Conservation (phyloP, 1,284 basidiomycete genomes). For the Pholiota adiposa region DNA sequence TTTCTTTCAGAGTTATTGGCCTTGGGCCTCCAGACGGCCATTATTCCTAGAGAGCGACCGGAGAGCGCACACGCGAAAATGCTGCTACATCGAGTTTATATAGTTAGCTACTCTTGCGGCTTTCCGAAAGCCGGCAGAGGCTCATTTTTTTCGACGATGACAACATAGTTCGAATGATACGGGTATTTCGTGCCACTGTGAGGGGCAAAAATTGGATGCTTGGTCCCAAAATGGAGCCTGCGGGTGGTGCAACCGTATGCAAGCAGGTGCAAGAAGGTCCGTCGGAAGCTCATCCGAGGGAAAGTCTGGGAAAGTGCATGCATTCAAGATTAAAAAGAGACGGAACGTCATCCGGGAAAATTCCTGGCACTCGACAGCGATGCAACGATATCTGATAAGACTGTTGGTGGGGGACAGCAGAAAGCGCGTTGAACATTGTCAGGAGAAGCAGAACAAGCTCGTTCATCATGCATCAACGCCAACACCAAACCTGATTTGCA, state of each 20-base stretch:
- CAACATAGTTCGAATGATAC: constrained; percentile 2
- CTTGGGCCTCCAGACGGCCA: constrained; percentile 8
- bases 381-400: neutral
- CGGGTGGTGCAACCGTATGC: neutral
- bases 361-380: neutral
- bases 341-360: constrained; percentile 4
- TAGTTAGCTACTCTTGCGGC: neutral
- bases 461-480: no score
- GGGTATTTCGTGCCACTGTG: neutral
- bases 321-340: neutral
- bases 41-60: neutral
- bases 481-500: neutral
- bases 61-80: neutral
- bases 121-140: neutral
- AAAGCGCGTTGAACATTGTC: neutral
- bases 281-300: constrained; percentile 6
- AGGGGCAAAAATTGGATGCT: constrained; percentile 1
- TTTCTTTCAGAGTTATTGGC: neutral
- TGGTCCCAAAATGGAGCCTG: neutral
- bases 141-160: constrained; percentile 11
- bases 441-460: neutral
- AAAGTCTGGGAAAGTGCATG: neutral
- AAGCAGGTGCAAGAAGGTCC: neutral
- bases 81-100: neutral
- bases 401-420: neutral